Evolutionary conservation across 768 basidiomycete species (phyloP).

Genomic region (Cantharellus anzutake): DNA sequence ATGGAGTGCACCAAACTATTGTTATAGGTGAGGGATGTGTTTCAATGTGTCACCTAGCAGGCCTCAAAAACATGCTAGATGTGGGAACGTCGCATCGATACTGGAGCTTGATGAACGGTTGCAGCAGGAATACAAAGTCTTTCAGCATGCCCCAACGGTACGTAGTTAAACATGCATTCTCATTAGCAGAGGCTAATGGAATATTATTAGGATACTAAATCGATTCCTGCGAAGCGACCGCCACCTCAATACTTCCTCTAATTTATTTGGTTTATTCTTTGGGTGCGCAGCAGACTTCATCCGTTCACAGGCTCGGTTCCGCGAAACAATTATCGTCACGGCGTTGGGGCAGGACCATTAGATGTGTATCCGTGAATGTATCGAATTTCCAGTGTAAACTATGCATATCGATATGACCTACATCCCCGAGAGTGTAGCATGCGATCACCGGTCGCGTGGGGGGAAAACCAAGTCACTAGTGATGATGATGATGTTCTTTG

Average conservation of each 20-base stretch:
- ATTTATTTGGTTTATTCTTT: too few relatives aligned
- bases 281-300: too few relatives aligned
- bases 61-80: constrained; percentile 26
- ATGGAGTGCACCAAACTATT: constrained; percentile 97
- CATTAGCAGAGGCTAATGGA: not conserved
- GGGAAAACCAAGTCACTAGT: too few relatives aligned
- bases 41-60: not conserved
- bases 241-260: constrained; percentile 77
- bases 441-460: too few relatives aligned
- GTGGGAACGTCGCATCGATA: constrained; percentile 92
- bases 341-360: too few relatives aligned
- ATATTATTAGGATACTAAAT: constrained; percentile 47
- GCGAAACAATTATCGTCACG: too few relatives aligned
- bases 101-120: constrained; percentile 86
- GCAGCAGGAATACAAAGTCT: constrained; percentile 89
- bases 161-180: constrained; percentile 15
- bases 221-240: constrained; percentile 66
- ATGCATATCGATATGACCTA: too few relatives aligned
- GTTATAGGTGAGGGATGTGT: constrained; percentile 55
- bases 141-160: constrained; percentile 75
- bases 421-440: too few relatives aligned
- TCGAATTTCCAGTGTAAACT: too few relatives aligned
- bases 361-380: too few relatives aligned
- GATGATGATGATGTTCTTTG: too few relatives aligned
- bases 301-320: too few relatives aligned